phyloP scores from a whole-genome alignment of 129 eudicot species.

The Smallanthus sonchifolius region DNA sequence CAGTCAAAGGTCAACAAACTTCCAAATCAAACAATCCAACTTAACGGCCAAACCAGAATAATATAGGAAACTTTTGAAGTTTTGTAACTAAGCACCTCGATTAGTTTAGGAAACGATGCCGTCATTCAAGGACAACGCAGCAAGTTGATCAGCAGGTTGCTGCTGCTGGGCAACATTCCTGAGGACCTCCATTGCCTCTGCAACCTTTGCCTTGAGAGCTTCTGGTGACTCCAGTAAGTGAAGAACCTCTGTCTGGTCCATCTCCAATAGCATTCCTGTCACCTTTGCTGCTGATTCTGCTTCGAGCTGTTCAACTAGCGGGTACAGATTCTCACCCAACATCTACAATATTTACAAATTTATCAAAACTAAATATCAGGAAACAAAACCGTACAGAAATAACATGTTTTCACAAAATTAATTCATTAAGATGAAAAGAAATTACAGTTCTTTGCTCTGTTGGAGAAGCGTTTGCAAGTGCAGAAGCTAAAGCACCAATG shows the following conservation, averaged over 20 bases:
- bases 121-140: background rate
- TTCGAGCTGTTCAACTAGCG: slow-evolving; percentile 6
- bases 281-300: slow-evolving; percentile 10
- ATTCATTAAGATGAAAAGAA: background rate
- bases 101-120: background rate
- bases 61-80: background rate
- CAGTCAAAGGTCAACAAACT: background rate
- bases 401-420: background rate
- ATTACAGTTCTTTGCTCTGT: slow-evolving; percentile 56
- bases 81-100: background rate
- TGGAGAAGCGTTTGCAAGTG: slow-evolving; percentile 81
- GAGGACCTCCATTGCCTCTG: slow-evolving; percentile 12
- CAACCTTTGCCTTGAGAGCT: slow-evolving; percentile 2
- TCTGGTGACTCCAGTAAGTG: background rate
- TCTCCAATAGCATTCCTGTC: slow-evolving; percentile 3
- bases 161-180: slow-evolving; percentile 14
- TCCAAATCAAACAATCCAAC: background rate
- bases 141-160: slow-evolving; percentile 11
- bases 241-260: slow-evolving; percentile 9
- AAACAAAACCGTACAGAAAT: background rate
- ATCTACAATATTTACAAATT: background rate
- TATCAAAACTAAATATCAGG: background rate
- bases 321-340: slow-evolving; percentile 8
- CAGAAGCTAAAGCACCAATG: slow-evolving; percentile 75
- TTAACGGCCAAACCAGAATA: background rate